phyloP scores from a whole-genome alignment of 345 rosid species.

The Acer saccharum region DNA sequence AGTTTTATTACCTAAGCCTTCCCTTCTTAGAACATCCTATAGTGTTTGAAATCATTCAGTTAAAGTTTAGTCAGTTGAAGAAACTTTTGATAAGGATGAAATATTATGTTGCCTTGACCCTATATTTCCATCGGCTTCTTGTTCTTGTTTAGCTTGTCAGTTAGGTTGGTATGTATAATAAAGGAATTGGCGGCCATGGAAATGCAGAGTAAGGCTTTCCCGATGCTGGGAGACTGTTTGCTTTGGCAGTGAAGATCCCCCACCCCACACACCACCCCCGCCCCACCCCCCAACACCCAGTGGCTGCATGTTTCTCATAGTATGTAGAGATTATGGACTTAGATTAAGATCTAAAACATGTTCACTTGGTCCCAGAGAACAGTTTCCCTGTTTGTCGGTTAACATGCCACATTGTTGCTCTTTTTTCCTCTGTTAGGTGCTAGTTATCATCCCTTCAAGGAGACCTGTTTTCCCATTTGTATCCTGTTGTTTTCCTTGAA shows the following conservation, averaged over 20 bases:
- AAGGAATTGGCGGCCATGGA: background rate
- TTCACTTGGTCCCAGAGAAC: background rate
- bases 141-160: background rate
- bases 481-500: background rate
- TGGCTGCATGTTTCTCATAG: background rate
- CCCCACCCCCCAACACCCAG: no score
- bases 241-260: background rate
- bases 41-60: background rate
- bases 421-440: background rate
- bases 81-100: background rate
- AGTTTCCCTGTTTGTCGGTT: background rate
- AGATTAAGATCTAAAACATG: background rate
- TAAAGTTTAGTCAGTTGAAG: background rate
- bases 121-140: background rate
- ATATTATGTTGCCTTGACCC: background rate
- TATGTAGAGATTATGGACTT: background rate
- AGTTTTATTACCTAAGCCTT: background rate
- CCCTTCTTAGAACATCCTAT: background rate
- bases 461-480: background rate
- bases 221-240: no score
- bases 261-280: background rate
- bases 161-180: constrained; percentile 8
- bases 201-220: background rate
- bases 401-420: background rate
- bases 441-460: background rate